Base-by-base conservation (phyloP, 1,139 yeast species). In the Kurtzmaniella natalensis region DNA sequence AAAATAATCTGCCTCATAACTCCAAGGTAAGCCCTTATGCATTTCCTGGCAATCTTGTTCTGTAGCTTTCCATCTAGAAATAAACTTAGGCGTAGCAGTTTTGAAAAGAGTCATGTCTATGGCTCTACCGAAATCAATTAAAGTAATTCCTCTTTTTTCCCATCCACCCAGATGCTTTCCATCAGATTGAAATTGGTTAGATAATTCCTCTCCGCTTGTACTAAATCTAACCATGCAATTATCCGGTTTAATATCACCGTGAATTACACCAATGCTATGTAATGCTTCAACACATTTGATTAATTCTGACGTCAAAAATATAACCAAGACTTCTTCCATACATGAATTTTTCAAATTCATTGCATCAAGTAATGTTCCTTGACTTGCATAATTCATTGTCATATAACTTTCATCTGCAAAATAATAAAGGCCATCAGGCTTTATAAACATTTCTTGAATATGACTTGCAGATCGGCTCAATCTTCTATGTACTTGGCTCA, bases 211-310 rank as follows among this genome's bases (percentile, higher is more conserved):
- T 5, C 48, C 41, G 16, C 11, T 10, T 7, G 29, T 15, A 17
- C 61, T 62, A 28, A 85, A 68, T 27, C 83, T 58, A 0, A 87
- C 53, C 95, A 89, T 84, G 44, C 94, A 83, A 50, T 88, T 88
- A 42, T 86, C 95, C 0, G 95, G 83, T 49, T 83, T 85, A 37
- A 88, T 57, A 52, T 87, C 95, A 1, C 96, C 94, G 58, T 89
- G 96, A 11, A 89, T 64, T 1, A 88, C 76, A 0, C 81, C 81
- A 9, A 72, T 60, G 1, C 59, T 53, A 49, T 89, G 96, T 19
- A 89, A 56, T 1, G 64, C 55, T 44, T 82, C 87, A 2, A 86
- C 58, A 0, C 76, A 63, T 35, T 76, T 70, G 32, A 86, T 52
- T 17, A 86, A 53, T 47, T 85, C 86, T 7, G 76, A 58, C 0